phyloP scores from a whole-genome alignment of 129 eudicot species.

The Artemisia argyi region DNA sequence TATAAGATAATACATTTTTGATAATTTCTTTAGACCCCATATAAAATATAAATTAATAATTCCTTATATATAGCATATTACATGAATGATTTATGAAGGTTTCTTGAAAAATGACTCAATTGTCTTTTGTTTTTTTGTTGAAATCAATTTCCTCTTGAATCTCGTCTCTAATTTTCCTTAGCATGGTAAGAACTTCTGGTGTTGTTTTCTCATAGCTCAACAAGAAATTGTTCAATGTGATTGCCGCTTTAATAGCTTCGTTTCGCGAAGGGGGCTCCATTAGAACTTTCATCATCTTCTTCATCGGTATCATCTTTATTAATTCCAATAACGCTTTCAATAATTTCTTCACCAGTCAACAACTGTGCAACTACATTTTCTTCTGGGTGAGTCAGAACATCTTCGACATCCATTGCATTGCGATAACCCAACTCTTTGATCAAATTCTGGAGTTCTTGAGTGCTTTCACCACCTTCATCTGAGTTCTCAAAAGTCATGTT shows the following conservation, averaged over 20 bases:
- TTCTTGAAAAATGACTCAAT: conserved; percentile 19
- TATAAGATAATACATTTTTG: conserved; percentile 40
- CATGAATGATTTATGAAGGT: conserved; percentile 30
- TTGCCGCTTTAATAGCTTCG: conserved; percentile 34
- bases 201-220: conserved; percentile 28
- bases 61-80: conserved; percentile 30
- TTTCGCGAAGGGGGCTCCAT: conserved; percentile 40
- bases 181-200: conserved; percentile 37
- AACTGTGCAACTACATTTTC: conserved; percentile 13
- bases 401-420: no score
- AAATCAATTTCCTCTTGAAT: no score
- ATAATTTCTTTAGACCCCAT: conserved; percentile 39
- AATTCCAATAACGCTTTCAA: conserved; percentile 30
- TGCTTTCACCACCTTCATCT: conserved; percentile 20
- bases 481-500: conserved; percentile 32
- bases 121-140: no score
- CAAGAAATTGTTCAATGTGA: conserved; percentile 33
- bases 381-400: no score
- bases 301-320: conserved; percentile 29
- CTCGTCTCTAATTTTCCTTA: conserved; percentile 33
- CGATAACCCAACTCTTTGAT: no score
- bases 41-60: conserved; percentile 30
- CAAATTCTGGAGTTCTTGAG: no score
- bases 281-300: conserved; percentile 7
- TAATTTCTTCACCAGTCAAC: conserved; percentile 27